A percentile compares a stretch with the other conserved stretches of the same genome.
Evolutionary conservation across 768 basidiomycete species (phyloP).

Genomic region (Tylopilus subfusipes): DNA sequence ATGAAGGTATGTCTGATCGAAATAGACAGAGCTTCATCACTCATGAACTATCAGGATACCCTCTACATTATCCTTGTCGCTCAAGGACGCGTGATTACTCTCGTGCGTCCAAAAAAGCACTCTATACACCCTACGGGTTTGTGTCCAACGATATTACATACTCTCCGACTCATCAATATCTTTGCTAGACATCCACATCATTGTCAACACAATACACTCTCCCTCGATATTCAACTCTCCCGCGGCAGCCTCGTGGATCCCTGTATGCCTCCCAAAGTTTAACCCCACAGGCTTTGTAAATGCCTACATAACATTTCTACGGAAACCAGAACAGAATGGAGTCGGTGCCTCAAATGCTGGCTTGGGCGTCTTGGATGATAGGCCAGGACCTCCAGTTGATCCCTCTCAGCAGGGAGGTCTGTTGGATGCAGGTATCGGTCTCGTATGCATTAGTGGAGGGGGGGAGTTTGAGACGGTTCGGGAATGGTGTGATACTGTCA

Average conservation of each 20-base stretch:
- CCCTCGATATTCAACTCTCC: slow-evolving; percentile 76
- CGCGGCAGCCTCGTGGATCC: slow-evolving; percentile 87
- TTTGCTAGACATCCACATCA: slow-evolving; percentile 73
- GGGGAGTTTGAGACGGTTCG: slow-evolving; percentile 84
- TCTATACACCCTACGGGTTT: slow-evolving; percentile 91
- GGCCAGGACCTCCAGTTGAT: slow-evolving; percentile 1
- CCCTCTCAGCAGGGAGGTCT: slow-evolving; percentile 15
- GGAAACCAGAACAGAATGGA: slow-evolving; percentile 34
- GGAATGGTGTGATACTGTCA: slow-evolving; percentile 66
- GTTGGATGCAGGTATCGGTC: slow-evolving; percentile 44
- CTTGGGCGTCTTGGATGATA: neutral
- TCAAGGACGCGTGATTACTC: slow-evolving; percentile 72
- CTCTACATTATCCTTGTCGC: slow-evolving; percentile 89
- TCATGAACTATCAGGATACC: slow-evolving; percentile 57
- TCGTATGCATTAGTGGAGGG: slow-evolving; percentile 79
- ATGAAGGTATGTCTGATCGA: slow-evolving; percentile 56
- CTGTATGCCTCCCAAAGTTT: slow-evolving; percentile 94
- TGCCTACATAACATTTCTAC: slow-evolving; percentile 77
- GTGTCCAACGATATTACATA: slow-evolving; percentile 9
- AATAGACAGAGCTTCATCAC: neutral
- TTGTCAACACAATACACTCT: slow-evolving; percentile 85
- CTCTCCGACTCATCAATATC: neutral
- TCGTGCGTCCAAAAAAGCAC: slow-evolving; percentile 88
- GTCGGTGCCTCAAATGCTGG: neutral
- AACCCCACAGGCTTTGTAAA: slow-evolving; percentile 88